Base-by-base conservation (phyloP, 768 basidiomycete genomes). In the Melanogaster broomeanus region DNA sequence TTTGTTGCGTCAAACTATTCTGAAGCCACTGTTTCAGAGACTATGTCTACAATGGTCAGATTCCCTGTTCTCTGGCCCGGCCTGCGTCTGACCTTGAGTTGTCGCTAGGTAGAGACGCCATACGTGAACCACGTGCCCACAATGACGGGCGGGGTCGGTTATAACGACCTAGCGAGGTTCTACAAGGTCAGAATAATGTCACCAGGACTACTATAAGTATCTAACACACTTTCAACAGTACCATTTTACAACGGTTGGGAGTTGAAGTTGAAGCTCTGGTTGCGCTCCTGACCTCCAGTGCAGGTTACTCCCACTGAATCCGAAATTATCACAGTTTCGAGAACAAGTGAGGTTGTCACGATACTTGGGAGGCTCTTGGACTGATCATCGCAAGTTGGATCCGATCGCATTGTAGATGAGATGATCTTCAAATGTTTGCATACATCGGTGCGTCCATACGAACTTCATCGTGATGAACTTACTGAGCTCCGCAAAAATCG, bases 361-460 rank as follows among this genome's bases (percentile, higher is more conserved):
- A n/a, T n/a, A n/a, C n/a, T 16, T 21, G 24, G 10, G 31, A 39
- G 21, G 48, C 9, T 13, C 37, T 22, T 40, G 13, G 12, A 21
- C 45, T 54, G 38, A 49, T 27, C 16, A 16, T 30, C 24, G 22
- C 34, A 31, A 67, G 71, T 75, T 13, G 76, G 78, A 15, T 66
- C 74, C 3, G 74, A 78, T 52, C 63, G 76, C 24, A 67, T 78
- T 38, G 70, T 77, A 18, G 76, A 79, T 52, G 79, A 77, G 61
- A 75, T 77, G 69, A 73, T 78, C 35, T 74, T 75, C 59, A 70
- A 72, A 52, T 74, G 70, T 55, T 69, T 64, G 7, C 73, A 74
- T 51, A 75, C 73, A 4, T 69, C 65, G 42, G 73, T 72, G 52
- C 25, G 66, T 3, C 19, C n/a, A n/a, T n/a, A n/a, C n/a, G n/a